Conservation (phyloP, 2,329 filamentous ascomycete genomes). For the Leptodontidium sp. region DNA sequence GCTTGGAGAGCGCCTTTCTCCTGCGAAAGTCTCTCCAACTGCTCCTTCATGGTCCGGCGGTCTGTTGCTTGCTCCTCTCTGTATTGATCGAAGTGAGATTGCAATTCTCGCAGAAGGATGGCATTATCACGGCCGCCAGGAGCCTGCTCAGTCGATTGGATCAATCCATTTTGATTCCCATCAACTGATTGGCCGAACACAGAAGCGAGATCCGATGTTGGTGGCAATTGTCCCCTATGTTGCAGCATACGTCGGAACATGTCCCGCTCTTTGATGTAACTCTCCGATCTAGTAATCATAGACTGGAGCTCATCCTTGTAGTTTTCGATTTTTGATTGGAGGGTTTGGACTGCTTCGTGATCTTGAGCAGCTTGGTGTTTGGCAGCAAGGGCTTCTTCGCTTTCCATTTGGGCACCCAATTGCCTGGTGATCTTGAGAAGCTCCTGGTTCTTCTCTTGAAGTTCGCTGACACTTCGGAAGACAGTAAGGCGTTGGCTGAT, state of each 20-base stretch:
- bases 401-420: slow-evolving; percentile 89
- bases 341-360: slow-evolving; percentile 75
- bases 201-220: slow-evolving; percentile 67
- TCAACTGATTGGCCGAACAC: slow-evolving; percentile 77
- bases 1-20: slow-evolving; percentile 86
- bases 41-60: slow-evolving; percentile 81
- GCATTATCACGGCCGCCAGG: slow-evolving; percentile 73
- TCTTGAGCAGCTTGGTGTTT: slow-evolving; percentile 70
- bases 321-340: slow-evolving; percentile 77
- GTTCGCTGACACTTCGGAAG: slow-evolving; percentile 84
- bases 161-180: slow-evolving; percentile 59
- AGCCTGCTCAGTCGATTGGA: slow-evolving; percentile 64
- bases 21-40: slow-evolving; percentile 80
- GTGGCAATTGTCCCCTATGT: slow-evolving; percentile 70
- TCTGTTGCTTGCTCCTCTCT: slow-evolving; percentile 86
- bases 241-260: slow-evolving; percentile 97
- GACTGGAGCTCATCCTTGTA: slow-evolving; percentile 87
- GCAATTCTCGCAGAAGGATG: slow-evolving; percentile 84
- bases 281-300: slow-evolving; percentile 84
- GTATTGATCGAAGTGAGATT: slow-evolving; percentile 89
- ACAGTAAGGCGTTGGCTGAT: slow-evolving; percentile 90
- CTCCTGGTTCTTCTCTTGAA: slow-evolving; percentile 89
- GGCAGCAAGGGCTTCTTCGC: slow-evolving; percentile 78
- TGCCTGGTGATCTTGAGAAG: slow-evolving; percentile 84
- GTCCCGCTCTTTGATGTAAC: slow-evolving; percentile 93